Conservation (phyloP, 495 filamentous ascomycete genomes). For the Usnea hakonensis region DNA sequence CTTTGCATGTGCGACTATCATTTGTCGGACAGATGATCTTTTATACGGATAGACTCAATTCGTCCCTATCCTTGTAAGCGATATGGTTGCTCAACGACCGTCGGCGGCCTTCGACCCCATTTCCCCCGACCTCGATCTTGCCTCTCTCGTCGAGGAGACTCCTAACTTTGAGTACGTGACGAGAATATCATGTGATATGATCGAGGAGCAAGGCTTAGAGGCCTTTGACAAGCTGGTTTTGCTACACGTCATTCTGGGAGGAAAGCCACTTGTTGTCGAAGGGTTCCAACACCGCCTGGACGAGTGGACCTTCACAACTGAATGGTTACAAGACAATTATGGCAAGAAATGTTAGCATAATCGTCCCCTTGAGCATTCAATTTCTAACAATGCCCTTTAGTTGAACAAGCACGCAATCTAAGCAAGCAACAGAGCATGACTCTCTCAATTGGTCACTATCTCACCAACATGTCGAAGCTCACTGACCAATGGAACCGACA, state of each 20-base stretch:
- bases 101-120: conserved; percentile 75
- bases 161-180: conserved; percentile 78
- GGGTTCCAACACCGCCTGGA: conserved; percentile 65
- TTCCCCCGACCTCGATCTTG: conserved; percentile 70
- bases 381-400: conserved; percentile 29
- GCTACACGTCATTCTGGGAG: conserved; percentile 70
- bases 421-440: conserved; percentile 57
- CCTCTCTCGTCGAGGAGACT: conserved; percentile 61
- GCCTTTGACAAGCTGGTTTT: conserved; percentile 74
- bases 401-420: conserved; percentile 67
- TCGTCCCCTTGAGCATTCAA: background rate
- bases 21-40: background rate
- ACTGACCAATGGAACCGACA: conserved; percentile 61
- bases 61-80: background rate
- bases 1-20: background rate
- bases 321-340: conserved; percentile 69
- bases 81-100: conserved; percentile 63
- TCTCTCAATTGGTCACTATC: conserved; percentile 80
- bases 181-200: conserved; percentile 65
- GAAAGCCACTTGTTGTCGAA: conserved; percentile 80
- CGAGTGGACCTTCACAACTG: conserved; percentile 64
- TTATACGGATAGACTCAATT: background rate
- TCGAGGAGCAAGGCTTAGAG: conserved; percentile 60
- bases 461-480: conserved; percentile 70
- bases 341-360: conserved; percentile 61